Conservation (phyloP, 2,329 filamentous ascomycete genomes). For the Fusarium temperatum region DNA sequence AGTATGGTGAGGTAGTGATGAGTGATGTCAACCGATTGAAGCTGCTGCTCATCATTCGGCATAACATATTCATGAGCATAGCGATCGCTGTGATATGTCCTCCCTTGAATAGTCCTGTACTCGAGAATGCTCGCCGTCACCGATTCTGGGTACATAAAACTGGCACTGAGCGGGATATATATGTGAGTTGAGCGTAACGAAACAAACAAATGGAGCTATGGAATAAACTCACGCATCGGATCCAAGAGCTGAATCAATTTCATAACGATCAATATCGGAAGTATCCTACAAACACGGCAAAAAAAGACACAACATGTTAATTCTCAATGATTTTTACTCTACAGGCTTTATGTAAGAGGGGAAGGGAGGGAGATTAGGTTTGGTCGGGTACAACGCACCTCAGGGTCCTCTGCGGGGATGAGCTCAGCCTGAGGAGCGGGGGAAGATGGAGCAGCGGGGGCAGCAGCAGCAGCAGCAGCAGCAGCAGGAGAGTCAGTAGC, state of each 20-base stretch:
- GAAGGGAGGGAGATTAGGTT: neutral
- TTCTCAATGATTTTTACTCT: neutral
- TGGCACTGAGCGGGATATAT: slow-evolving; percentile 17
- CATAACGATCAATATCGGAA: slow-evolving; percentile 21
- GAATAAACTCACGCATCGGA: slow-evolving; percentile 33
- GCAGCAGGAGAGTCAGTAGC: neutral
- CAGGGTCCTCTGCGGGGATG: slow-evolving; percentile 32
- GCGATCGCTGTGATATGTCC: slow-evolving; percentile 38
- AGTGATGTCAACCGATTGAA: slow-evolving; percentile 36
- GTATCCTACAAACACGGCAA: slow-evolving; percentile 4
- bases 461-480: neutral
- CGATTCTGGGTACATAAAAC: slow-evolving; percentile 31
- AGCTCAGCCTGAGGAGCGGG: slow-evolving; percentile 31
- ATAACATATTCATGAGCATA: slow-evolving; percentile 33
- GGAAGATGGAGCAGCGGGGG: slow-evolving; percentile 5
- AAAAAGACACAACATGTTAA: slow-evolving; percentile 9
- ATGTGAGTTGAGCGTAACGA: neutral
- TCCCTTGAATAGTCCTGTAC: slow-evolving; percentile 36
- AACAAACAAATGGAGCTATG: neutral
- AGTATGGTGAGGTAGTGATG: slow-evolving; percentile 40
- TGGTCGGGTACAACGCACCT: slow-evolving; percentile 17
- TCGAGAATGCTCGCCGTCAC: slow-evolving; percentile 36
- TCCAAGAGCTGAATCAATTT: slow-evolving; percentile 36
- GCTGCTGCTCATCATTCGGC: slow-evolving; percentile 38
- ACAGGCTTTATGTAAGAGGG: neutral